Evolutionary conservation across 257 asterid genomes (phyloP), one percentile per base, ranked within the genome.

Genomic region (Henckelia pumila): DNA sequence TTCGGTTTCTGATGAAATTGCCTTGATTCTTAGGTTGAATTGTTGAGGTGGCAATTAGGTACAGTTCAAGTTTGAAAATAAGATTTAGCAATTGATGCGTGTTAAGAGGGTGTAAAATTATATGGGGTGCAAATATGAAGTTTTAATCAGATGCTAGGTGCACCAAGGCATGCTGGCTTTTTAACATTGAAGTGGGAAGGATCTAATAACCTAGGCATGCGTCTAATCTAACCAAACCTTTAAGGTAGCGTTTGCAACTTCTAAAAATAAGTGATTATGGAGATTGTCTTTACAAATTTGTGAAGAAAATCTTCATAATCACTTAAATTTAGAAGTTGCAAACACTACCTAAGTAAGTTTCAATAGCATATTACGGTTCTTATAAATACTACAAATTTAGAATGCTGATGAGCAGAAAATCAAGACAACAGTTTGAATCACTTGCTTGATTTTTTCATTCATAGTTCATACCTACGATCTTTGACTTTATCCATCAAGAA

Each of bases 331-430:
- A n/a, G n/a, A n/a, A n/a, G n/a, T n/a, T n/a, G n/a, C n/a, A n/a
- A n/a, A n/a, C n/a, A n/a, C n/a, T n/a, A n/a, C n/a, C n/a, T n/a
- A n/a, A n/a, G n/a, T n/a, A n/a, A n/a, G 53, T 13, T 1, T 1
- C 52, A 40, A 13, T 40, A 40, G 52, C 52, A 40, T 40, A 7
- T 4, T 40, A 14, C 49, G 11, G 1, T 26, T 14, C 3, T 40
- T 40, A 40, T 40, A 40, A 40, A 40, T 40, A 13, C 7, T 8
- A 57, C n/a, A 50, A 32, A 16, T 60, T 50, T 73, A 28, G 69
- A 47, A 52, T 2, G 14, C 23, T 50, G n/a, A 40, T 1, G 52
- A 11, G 49, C 49, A 29, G 10, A 50, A 30, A 23, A 13, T 56
- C 29, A 37, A 65, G 20, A 26, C 49, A 25, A 47, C 3, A 17